Evolutionary conservation across 2,329 filamentous ascomycete species (phyloP), one percentile per base, ranked within the genome.

Genomic region (Xylariaceae sp.): DNA sequence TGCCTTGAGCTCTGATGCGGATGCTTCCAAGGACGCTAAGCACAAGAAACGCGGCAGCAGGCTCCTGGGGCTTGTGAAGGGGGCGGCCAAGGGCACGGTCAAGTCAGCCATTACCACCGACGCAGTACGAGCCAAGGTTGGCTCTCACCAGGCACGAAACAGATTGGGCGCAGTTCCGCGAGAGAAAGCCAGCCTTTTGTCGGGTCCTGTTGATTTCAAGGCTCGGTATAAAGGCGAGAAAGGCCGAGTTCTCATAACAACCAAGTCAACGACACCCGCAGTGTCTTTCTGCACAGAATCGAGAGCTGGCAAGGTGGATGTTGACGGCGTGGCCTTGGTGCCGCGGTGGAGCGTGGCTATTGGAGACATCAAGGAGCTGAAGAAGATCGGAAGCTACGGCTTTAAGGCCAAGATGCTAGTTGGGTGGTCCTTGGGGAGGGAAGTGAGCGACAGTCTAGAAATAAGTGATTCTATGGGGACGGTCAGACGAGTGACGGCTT

Each of bases 381-480:
- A 81, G 61, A 94, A 94, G 65, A 69, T 90, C 2, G 87, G 88
- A 4, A 88, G 88, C 0, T 71, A 90, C 28, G 87, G 87, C 0
- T 94, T 87, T 87, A 94, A 93, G 65, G 81, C 81, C 1, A 91
- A 89, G 67, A 66, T 93, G 37, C 74, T 93, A 2, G 85, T 93
- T 1, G 87, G 87, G 0, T 89, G 88, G 86, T 82, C 85, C 1
- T 74, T 88, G 54, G 77, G 80, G 1, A 73, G 81, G 36, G 81
- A 90, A 60, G 79, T 93, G 22, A 79, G 83, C 0, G 88, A 93
- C 65, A 87, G 86, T 0, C 52, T 94, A 50, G 72, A 87, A 49
- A 78, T 91, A 49, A 68, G 68, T 19, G 79, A 80, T n/a, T 69
- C 69, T 40, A 64, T 64, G 12, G 78, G 83, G 0, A 65, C 75